These are phyloP conservation scores for Exophiala spinifera DNA, from an alignment of 2,329 filamentous ascomycete species.

Conservation along the genomic window DNA sequence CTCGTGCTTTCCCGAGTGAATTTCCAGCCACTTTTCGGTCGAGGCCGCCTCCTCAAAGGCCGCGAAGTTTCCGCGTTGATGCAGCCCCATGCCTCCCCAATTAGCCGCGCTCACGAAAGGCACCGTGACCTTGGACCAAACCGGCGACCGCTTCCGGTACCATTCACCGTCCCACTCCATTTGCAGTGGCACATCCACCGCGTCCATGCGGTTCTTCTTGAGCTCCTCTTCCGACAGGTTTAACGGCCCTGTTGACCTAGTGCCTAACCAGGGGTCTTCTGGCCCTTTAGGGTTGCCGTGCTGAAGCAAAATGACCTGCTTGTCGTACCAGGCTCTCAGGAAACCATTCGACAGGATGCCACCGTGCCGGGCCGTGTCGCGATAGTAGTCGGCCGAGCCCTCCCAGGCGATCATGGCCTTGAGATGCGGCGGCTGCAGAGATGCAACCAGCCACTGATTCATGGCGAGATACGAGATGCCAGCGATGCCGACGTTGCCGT, in stretches of 20 bases:
- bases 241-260: slow-evolving; percentile 50
- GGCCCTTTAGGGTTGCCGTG: slow-evolving; percentile 53
- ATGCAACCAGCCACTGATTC: slow-evolving; percentile 44
- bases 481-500: slow-evolving; percentile 42
- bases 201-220: slow-evolving; percentile 38
- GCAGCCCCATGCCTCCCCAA: slow-evolving; percentile 67
- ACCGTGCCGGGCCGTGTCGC: slow-evolving; percentile 56
- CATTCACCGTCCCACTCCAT: slow-evolving; percentile 58
- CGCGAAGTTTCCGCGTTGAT: slow-evolving; percentile 66
- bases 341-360: slow-evolving; percentile 59
- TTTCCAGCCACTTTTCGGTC: slow-evolving; percentile 64
- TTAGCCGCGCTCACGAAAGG: slow-evolving; percentile 66
- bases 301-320: slow-evolving; percentile 60
- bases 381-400: slow-evolving; percentile 46
- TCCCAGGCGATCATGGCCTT: slow-evolving; percentile 49
- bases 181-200: slow-evolving; percentile 45
- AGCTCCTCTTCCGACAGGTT: slow-evolving; percentile 37
- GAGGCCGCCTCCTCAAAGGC: slow-evolving; percentile 62
- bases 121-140: slow-evolving; percentile 63
- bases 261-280: slow-evolving; percentile 36
- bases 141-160: slow-evolving; percentile 63
- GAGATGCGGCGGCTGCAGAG: slow-evolving; percentile 42
- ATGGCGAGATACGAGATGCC: slow-evolving; percentile 46
- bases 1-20: slow-evolving; percentile 69
- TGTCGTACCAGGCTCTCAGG: slow-evolving; percentile 52